Conservation (phyloP, 441 rosid species). For the Syzygium syzygioides region DNA sequence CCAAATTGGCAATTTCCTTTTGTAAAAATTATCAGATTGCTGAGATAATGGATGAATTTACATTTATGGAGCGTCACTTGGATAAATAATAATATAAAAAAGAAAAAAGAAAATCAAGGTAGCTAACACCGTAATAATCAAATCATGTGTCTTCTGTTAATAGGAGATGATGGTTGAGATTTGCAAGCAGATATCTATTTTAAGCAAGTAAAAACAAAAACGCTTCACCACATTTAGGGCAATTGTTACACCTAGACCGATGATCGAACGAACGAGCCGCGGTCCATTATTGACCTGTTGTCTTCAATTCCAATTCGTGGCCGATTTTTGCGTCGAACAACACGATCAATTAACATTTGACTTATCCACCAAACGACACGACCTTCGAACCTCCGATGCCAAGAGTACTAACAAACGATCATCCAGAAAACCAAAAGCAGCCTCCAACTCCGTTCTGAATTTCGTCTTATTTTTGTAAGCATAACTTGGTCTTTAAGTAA, state of each 20-base stretch:
- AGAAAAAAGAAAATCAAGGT: neutral
- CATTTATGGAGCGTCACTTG: neutral
- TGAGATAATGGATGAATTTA: neutral
- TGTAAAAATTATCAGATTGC: neutral
- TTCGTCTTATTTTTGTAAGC: neutral
- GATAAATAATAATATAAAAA: neutral
- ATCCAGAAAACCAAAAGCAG: neutral
- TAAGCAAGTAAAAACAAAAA: neutral
- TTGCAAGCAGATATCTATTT: neutral
- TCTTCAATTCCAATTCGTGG: neutral
- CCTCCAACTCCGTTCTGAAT: neutral
- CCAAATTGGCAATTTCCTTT: neutral
- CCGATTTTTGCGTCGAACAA: accelerated
- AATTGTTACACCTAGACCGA: neutral
- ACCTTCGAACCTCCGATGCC: neutral
- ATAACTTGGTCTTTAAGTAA: neutral
- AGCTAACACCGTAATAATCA: too few species aligned
- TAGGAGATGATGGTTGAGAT: neutral
- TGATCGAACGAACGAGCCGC: neutral
- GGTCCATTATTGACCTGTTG: neutral
- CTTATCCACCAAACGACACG: neutral
- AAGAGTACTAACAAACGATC: neutral
- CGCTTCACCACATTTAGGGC: neutral
- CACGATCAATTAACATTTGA: neutral
- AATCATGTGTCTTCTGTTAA: too few species aligned